Evolutionary conservation across 257 asterid species (phyloP).

Genomic region (Plantago major): DNA sequence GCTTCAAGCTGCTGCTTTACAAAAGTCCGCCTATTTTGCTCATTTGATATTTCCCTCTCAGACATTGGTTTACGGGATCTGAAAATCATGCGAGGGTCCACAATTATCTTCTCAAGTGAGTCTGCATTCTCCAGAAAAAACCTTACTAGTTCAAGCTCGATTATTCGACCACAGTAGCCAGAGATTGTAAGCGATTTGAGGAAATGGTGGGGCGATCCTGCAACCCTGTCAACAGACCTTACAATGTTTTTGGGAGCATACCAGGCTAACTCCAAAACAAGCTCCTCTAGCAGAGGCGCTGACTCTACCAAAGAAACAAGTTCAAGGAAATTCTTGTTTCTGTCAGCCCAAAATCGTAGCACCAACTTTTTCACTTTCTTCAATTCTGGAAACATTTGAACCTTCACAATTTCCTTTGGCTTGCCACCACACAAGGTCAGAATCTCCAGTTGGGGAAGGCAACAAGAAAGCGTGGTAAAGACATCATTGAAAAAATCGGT

Average conservation of each 20-base stretch:
- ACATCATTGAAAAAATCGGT: neutral
- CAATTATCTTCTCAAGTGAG: neutral
- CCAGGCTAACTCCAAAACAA: neutral
- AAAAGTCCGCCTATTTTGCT: neutral
- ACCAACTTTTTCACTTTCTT: slow-evolving; percentile 1
- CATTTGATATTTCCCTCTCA: neutral
- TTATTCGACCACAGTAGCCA: neutral
- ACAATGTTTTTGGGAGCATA: neutral
- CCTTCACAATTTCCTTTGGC: neutral
- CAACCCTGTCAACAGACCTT: neutral
- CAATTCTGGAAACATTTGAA: neutral
- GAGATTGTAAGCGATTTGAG: neutral
- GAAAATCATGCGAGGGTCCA: neutral
- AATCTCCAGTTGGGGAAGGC: neutral
- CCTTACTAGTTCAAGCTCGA: neutral
- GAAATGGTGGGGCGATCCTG: neutral
- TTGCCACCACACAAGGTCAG: slow-evolving; percentile 1
- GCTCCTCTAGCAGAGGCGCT: neutral
- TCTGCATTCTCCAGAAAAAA: neutral
- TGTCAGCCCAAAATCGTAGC: neutral
- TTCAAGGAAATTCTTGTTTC: neutral
- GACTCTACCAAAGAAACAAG: neutral
- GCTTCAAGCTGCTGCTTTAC: neutral
- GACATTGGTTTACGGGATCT: neutral
- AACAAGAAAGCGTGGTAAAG: neutral